Base-by-base conservation (phyloP, 1,284 basidiomycete species). In the Ceratobasidium sp. region DNA sequence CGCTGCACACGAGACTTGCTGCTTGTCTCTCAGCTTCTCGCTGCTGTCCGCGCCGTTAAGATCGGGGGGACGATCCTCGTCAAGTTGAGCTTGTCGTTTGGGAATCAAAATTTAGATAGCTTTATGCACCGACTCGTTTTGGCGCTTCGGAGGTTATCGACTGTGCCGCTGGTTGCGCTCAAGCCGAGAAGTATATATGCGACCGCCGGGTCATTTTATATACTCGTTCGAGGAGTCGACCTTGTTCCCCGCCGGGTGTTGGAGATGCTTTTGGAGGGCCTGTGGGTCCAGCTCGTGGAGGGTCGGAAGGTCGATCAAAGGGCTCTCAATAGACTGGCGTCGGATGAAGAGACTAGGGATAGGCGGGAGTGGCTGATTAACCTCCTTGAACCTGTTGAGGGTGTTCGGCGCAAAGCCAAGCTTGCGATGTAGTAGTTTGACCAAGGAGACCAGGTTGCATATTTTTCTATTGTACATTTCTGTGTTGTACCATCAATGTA, bases 181-280 rank as follows among this genome's bases (percentile, higher is more conserved):
- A 84, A 84, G 65, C 83, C 84, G 1, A 71, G 77, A 7, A 78
- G 76, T 48, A 80, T 82, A 77, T 81, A 82, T 67, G 78, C 77
- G 0, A 82, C 74, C 19, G 78, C 77, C 15, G 77, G 77, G 3
- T 80, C 80, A 6, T 83, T 83, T 72, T 83, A 83, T 75, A 77
- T 79, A 24, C 69, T 82, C 24, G 82, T 79, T 29, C 78, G 78
- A 45, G 79, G 78, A 15, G 47, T 76, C 1, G 33, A 69, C 36
- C 19, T 33, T 11, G 66, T 69, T 14, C 66, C 66, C 22, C 50
- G 66, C 17, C 66, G 66, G 15, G 31, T 51, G 22, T 22, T 69
- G 22, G 66, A 69, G 41, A 50, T 69, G 19, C 27, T 33, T 36
- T 33, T 69, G 36, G 66, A 69, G 53, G 47, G 29, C 17, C n/a